phyloP scores from a whole-genome alignment of 106 monocot species.

The Vanilla planifolia region DNA sequence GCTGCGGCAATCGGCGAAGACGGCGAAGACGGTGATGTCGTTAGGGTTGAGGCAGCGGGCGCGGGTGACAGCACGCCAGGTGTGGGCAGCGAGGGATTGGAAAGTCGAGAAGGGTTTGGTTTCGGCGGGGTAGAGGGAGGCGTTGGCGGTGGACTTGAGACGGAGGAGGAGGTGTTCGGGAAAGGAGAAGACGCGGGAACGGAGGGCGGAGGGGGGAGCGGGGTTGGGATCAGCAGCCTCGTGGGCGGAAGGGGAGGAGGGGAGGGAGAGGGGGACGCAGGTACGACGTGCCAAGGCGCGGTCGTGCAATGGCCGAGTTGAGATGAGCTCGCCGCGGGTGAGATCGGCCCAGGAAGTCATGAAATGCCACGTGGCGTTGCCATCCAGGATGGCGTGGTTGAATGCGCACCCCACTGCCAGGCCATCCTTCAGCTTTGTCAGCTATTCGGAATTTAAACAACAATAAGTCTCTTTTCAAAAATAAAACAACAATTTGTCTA shows the following conservation, averaged over 20 bases:
- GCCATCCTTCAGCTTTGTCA: conserved; percentile 83
- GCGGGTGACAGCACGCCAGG: conserved; percentile 65
- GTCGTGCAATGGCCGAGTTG: conserved; percentile 56
- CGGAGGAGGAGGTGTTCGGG: conserved; percentile 23
- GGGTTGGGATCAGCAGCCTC: conserved; percentile 69
- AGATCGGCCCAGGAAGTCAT: conserved; percentile 84
- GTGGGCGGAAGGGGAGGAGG: conserved; percentile 51
- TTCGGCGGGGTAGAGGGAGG: conserved; percentile 18
- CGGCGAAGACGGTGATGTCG: conserved; percentile 68
- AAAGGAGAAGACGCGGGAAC: conserved; percentile 72
- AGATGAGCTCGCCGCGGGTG: conserved; percentile 26
- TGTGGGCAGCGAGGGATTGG: conserved; percentile 80
- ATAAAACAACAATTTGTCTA: not conserved
- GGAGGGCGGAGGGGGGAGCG: conserved; percentile 40
- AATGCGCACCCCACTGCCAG: conserved; percentile 81
- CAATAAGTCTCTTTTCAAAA: too few relatives aligned
- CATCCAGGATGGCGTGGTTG: conserved; percentile 95
- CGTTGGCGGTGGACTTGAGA: conserved; percentile 57
- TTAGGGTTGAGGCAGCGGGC: conserved; percentile 17
- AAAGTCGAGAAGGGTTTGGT: conserved; percentile 73
- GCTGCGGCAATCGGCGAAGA: conserved; percentile 75
- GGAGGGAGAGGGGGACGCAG: conserved; percentile 53
- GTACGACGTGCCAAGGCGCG: conserved; percentile 44
- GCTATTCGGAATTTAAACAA: conserved; percentile 23
- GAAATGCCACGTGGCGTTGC: conserved; percentile 90